A percentile compares a stretch with the other conserved stretches of the same genome.
Evolutionary conservation across 2,329 filamentous ascomycete species (phyloP).

Genomic region (Colletotrichum tamarilloi): DNA sequence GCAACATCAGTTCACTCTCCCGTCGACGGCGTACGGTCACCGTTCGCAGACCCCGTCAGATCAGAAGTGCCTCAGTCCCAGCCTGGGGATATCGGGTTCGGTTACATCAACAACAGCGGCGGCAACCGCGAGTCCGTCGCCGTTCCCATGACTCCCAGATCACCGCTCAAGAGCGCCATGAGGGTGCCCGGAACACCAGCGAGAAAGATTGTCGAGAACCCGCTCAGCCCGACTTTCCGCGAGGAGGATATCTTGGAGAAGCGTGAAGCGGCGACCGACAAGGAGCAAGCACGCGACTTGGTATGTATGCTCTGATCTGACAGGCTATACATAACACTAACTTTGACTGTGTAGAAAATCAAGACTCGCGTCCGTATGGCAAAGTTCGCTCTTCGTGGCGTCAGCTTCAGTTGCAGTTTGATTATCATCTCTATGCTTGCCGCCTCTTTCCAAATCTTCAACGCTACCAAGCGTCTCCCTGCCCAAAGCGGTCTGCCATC

Average conservation of each 20-base stretch:
- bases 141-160: slow-evolving; percentile 76
- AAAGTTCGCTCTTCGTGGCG: slow-evolving; percentile 92
- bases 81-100: slow-evolving; percentile 90
- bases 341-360: slow-evolving; percentile 73
- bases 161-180: slow-evolving; percentile 90
- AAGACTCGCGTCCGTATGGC: slow-evolving; percentile 92
- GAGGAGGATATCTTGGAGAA: slow-evolving; percentile 91
- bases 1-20: slow-evolving; percentile 84
- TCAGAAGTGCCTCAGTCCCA: slow-evolving; percentile 72
- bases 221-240: slow-evolving; percentile 89
- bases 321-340: slow-evolving; percentile 38
- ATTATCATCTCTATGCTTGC: slow-evolving; percentile 93
- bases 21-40: slow-evolving; percentile 67
- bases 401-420: slow-evolving; percentile 96
- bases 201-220: slow-evolving; percentile 74
- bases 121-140: slow-evolving; percentile 65
- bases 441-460: slow-evolving; percentile 92
- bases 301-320: slow-evolving; percentile 65
- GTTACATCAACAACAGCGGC: slow-evolving; percentile 76
- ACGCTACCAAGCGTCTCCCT: slow-evolving; percentile 81
- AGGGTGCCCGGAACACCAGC: slow-evolving; percentile 86
- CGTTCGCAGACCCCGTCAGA: slow-evolving; percentile 70
- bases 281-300: slow-evolving; percentile 87
- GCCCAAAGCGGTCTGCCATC: slow-evolving; percentile 83
- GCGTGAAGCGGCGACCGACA: slow-evolving; percentile 82